Evolutionary conservation across 2,329 filamentous ascomycete genomes (phyloP).

Genomic region (Trichoderma oligosporum): DNA sequence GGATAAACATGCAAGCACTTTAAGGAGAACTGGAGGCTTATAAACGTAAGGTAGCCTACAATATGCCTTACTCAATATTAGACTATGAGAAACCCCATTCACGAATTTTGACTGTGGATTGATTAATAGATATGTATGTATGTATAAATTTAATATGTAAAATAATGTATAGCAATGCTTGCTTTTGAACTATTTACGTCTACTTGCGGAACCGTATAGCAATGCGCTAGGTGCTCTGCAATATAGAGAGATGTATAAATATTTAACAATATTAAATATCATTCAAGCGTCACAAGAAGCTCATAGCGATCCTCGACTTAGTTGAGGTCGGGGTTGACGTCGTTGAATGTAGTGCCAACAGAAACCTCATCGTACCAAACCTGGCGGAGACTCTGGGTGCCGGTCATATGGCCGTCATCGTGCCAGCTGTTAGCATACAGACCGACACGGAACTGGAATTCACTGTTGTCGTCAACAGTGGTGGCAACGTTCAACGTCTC

Average conservation of each 20-base stretch:
- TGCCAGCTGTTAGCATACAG: conserved; percentile 50
- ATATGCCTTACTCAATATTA: not conserved
- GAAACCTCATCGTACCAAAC: conserved; percentile 51
- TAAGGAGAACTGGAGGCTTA: not conserved
- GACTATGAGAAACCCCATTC: too few species aligned
- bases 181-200: too few species aligned
- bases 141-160: too few species aligned
- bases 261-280: not conserved
- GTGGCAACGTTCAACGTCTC: conserved; percentile 40
- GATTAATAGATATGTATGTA: too few species aligned
- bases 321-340: conserved; percentile 25
- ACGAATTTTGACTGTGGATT: too few species aligned
- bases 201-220: too few species aligned
- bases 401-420: conserved; percentile 39
- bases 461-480: conserved; percentile 41
- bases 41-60: too few species aligned
- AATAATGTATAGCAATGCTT: too few species aligned
- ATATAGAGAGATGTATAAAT: not conserved
- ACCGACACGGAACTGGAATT: conserved; percentile 46
- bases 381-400: conserved; percentile 41
- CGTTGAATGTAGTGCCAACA: conserved; percentile 36
- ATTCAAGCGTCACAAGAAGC: not conserved
- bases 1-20: not conserved
- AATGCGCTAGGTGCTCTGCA: not conserved
- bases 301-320: not conserved